Percentiles rank a stretch among this genome's conserved stretches.
Conservation (phyloP, 148 eudicot genomes). For the Fallopia convolvulus region DNA sequence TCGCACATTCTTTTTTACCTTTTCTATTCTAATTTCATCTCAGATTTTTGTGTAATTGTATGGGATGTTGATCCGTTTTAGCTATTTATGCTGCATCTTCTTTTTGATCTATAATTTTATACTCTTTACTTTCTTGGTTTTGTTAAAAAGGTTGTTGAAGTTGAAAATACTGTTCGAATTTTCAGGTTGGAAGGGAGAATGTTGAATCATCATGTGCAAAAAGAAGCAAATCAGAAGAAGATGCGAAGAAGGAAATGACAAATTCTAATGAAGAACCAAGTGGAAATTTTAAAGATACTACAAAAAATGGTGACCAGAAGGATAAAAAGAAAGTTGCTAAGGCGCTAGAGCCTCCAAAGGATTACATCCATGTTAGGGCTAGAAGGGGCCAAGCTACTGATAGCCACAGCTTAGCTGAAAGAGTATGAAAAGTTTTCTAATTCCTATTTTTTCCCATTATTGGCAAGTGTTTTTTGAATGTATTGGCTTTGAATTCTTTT, state of each 20-base stretch:
- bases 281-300: background rate
- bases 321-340: conserved; percentile 21
- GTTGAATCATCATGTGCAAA: conserved; percentile 20
- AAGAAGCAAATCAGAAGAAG: conserved; percentile 26
- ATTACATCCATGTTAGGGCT: conserved; percentile 66
- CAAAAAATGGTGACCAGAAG: background rate
- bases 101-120: background rate
- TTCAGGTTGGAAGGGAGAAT: conserved; percentile 32
- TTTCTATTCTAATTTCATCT: background rate
- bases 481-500: background rate
- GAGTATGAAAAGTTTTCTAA: conserved; percentile 25
- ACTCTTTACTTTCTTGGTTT: background rate
- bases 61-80: background rate
- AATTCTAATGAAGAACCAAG: conserved; percentile 11
- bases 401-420: conserved; percentile 68
- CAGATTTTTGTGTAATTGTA: background rate
- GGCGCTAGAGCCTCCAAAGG: conserved; percentile 37
- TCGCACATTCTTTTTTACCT: background rate
- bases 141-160: background rate
- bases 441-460: background rate
- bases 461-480: background rate
- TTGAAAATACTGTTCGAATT: background rate
- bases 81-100: background rate
- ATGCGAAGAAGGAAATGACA: conserved; percentile 12
- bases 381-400: conserved; percentile 53